Conservation (phyloP, 108 stramenopile species). For the Pseudonitzschia pungens region DNA sequence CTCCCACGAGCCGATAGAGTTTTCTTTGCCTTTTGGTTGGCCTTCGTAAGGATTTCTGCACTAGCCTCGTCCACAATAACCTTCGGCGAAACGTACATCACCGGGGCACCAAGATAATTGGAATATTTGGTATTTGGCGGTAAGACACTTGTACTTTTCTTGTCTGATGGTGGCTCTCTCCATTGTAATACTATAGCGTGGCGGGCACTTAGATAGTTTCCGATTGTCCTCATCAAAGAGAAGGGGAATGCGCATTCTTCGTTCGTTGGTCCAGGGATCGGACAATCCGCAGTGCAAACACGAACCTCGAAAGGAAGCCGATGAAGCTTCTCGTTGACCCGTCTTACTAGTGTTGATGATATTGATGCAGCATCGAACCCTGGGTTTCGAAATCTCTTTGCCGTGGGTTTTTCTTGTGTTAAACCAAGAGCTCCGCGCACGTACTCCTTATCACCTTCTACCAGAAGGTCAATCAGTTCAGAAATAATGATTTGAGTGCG, state of each 20-base stretch:
- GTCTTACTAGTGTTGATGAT: slow-evolving; percentile 52
- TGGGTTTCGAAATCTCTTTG: slow-evolving; percentile 41
- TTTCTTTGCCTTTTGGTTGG: slow-evolving; percentile 26
- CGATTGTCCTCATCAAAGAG: slow-evolving; percentile 71
- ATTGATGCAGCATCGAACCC: slow-evolving; percentile 51
- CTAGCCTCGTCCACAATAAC: slow-evolving; percentile 50
- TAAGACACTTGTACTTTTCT: slow-evolving; percentile 20
- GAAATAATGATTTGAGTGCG: slow-evolving; percentile 60
- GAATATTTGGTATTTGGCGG: slow-evolving; percentile 11
- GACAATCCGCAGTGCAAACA: slow-evolving; percentile 42
- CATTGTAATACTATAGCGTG: slow-evolving; percentile 75
- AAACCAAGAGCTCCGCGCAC: slow-evolving; percentile 54
- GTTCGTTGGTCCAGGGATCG: slow-evolving; percentile 13
- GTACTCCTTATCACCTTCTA: slow-evolving; percentile 66
- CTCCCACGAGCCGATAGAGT: slow-evolving; percentile 28
- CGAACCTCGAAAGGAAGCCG: slow-evolving; percentile 82
- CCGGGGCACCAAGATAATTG: slow-evolving; percentile 33
- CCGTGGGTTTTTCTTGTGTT: slow-evolving; percentile 8
- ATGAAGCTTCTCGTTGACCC: slow-evolving; percentile 54
- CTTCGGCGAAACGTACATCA: slow-evolving; percentile 58
- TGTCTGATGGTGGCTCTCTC: slow-evolving; percentile 50
- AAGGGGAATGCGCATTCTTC: slow-evolving; percentile 78
- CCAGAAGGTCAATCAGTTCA: slow-evolving; percentile 62
- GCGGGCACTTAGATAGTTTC: slow-evolving; percentile 77
- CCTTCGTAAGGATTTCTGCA: slow-evolving; percentile 43